Conservation (phyloP, 2,329 filamentous ascomycete species). For the Fusarium nodosum region DNA sequence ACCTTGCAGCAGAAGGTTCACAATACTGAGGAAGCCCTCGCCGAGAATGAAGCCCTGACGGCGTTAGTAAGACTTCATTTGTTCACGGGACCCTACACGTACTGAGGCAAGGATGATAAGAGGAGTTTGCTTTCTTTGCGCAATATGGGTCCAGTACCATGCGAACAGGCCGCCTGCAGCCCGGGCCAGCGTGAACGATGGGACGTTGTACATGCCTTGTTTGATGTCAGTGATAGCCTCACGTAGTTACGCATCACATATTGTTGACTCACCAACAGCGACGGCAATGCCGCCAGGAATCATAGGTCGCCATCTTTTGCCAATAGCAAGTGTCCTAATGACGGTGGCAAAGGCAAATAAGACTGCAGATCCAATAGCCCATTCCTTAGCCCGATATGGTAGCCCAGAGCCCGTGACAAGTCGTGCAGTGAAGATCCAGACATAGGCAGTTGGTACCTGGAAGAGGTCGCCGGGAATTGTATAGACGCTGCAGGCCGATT, state of each 20-base stretch:
- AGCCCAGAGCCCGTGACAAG: slow-evolving; percentile 92
- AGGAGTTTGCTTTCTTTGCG: slow-evolving; percentile 73
- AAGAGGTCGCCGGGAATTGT: slow-evolving; percentile 89
- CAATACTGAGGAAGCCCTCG: slow-evolving; percentile 91
- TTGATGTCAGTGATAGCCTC: slow-evolving; percentile 27
- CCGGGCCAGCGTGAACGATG: slow-evolving; percentile 92
- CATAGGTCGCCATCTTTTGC: slow-evolving; percentile 76
- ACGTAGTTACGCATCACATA: background rate
- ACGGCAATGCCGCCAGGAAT: slow-evolving; percentile 96
- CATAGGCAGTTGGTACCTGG: slow-evolving; percentile 92
- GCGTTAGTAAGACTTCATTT: slow-evolving; percentile 20
- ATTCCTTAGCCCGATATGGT: slow-evolving; percentile 85
- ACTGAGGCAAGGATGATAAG: slow-evolving; percentile 88
- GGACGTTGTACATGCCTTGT: slow-evolving; percentile 94
- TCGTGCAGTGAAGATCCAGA: slow-evolving; percentile 97
- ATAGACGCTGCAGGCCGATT: slow-evolving; percentile 74
- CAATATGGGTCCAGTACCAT: slow-evolving; percentile 79
- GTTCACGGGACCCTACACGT: slow-evolving; percentile 48
- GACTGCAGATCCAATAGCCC: slow-evolving; percentile 79
- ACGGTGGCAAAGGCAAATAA: slow-evolving; percentile 81
- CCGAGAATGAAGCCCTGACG: slow-evolving; percentile 85
- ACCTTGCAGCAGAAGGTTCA: slow-evolving; percentile 87
- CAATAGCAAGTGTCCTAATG: slow-evolving; percentile 71
- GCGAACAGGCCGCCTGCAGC: slow-evolving; percentile 81
- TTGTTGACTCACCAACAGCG: slow-evolving; percentile 75